Conservation (phyloP, 208 protist species). For the Wallacemonas collosoma region DNA sequence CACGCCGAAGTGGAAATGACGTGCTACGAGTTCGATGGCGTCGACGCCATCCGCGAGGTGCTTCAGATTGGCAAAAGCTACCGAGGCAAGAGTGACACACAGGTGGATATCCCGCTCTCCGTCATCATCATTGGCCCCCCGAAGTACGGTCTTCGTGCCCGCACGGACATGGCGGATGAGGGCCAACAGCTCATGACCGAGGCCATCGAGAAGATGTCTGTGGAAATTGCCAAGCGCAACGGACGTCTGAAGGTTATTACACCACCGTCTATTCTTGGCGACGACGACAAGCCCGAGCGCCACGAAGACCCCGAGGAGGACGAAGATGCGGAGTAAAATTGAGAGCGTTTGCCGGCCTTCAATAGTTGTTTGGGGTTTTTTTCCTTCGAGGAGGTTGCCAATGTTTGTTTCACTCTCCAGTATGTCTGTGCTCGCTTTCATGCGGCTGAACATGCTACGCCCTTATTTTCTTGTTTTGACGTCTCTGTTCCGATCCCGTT, state of each 20-base stretch:
- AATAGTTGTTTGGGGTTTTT: too few relatives aligned
- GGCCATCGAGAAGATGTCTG: slow-evolving; percentile 90
- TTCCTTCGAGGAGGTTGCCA: too few relatives aligned
- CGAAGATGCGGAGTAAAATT: slow-evolving; percentile 60
- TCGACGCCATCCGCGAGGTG: slow-evolving; percentile 97
- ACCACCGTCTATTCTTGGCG: slow-evolving; percentile 50
- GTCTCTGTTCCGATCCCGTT: neutral
- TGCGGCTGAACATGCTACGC: too few relatives aligned
- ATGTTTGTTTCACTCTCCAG: too few relatives aligned
- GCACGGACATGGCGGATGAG: slow-evolving; percentile 93
- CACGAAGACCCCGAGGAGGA: slow-evolving; percentile 79
- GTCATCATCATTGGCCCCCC: slow-evolving; percentile 97
- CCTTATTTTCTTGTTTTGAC: too few relatives aligned
- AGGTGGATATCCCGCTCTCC: slow-evolving; percentile 77
- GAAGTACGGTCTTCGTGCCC: slow-evolving; percentile 94
- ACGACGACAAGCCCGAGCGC: slow-evolving; percentile 43
- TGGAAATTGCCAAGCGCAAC: slow-evolving; percentile 86
- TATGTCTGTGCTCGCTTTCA: too few relatives aligned
- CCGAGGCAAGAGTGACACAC: slow-evolving; percentile 52
- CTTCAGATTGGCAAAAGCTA: slow-evolving; percentile 90
- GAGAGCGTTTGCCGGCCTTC: neutral
- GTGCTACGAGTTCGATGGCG: slow-evolving; percentile 98
- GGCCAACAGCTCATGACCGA: slow-evolving; percentile 89
- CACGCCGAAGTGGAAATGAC: slow-evolving; percentile 97
- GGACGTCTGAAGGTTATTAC: slow-evolving; percentile 86